Base-by-base conservation (phyloP, 495 filamentous ascomycete species). In the Aspergillus heteromorphus region DNA sequence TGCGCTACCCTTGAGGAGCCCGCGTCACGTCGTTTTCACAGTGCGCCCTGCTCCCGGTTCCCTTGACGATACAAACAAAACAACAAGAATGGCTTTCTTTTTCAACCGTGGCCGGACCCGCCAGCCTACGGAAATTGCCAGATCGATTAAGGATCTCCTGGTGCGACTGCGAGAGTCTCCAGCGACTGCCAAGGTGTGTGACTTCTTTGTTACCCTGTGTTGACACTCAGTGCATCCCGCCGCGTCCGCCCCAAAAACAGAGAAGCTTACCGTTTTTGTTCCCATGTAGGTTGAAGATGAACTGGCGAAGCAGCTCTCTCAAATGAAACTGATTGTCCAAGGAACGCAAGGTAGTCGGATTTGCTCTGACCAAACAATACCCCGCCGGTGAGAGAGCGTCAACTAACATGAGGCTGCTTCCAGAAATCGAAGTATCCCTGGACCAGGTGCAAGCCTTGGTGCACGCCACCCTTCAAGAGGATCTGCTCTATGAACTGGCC, bases 361-460 rank as follows among this genome's bases (percentile, higher is more conserved):
- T 30, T 36, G 31, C 20, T 17, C 13, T 54, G 8, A 34, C 29
- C 53, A 48, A 45, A 49, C 49, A 13, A 13, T 45, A 7, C 18
- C 20, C 18, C 18, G 6, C 45, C 52, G 51, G 29, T 40, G 16
- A 8, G 23, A 31, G 18, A 41, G n/a, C 16, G 36, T 40, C 16
- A 36, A 61, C 45, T 27, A 43, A 51, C 49, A 54, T 47, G 25
- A 9, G 45, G 9, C 31, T 30, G 11, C 4, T 20, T 48, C 10
- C 67, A 96, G 93, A 98, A 64, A 75, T 83, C 56, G 91, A 95
- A 64, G 83, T 86, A 56, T 88, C 81, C 50, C 91, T 91, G 18
- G 91, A 97, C 45, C 87, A 92, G 65, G 86, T 95, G 54, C 82
- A 87, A 61, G 80, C 87, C 51, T 79, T 97, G 17, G 82, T 96